Base-by-base conservation (phyloP, 164 flowering plant species). In the Akebia trifoliata region DNA sequence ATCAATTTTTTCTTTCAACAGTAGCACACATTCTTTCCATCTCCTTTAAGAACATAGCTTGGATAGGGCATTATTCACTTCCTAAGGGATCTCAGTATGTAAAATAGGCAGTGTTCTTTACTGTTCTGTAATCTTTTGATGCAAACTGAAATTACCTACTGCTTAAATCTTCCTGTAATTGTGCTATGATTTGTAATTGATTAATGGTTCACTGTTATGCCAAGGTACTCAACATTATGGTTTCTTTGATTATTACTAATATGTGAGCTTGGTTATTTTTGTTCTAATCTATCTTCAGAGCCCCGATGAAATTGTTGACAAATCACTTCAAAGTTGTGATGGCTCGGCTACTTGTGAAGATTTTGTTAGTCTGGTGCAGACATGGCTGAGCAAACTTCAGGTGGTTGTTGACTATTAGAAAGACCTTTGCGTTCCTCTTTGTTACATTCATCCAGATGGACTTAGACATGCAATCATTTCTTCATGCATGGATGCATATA, bases 331-430 rank as follows among this genome's bases (percentile, higher is more conserved):
- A 25, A 79, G 84, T 67, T 60, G 59, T 55, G 87, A 90, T 76
- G 85, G 91, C 44, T 78, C 82, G 64, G 66, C 60, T 45, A 72
- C 71, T 36, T 90, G 96, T 71, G 87, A 86, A 66, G 97, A 94
- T 73, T 94, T 94, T 74, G 88, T 94, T 63, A 70, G 78, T 68
- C 74, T 81, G 63, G 97, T 80, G 50, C 99, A 80, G 71, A 64
- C 78, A 46, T 90, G 97, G 91, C 77, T 94, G 49, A 76, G 54
- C 63, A 90, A 88, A 75, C 72, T 94, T 64, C 88, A 90, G 99
- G 99, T 60, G 40, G 8, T 48, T 12, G 55, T 14, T 38, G 40
- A 47, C 8, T 35, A 6, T 7, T 46, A 14, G 2, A 57, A 7
- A 53, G 9, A 25, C 54, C 12, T 57, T 4, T 54, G 31, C 5